A percentile compares a stretch with the other conserved stretches of the same genome.
Evolutionary conservation across 306 rosid genomes (phyloP).

Genomic region (Acacia crassicarpa): DNA sequence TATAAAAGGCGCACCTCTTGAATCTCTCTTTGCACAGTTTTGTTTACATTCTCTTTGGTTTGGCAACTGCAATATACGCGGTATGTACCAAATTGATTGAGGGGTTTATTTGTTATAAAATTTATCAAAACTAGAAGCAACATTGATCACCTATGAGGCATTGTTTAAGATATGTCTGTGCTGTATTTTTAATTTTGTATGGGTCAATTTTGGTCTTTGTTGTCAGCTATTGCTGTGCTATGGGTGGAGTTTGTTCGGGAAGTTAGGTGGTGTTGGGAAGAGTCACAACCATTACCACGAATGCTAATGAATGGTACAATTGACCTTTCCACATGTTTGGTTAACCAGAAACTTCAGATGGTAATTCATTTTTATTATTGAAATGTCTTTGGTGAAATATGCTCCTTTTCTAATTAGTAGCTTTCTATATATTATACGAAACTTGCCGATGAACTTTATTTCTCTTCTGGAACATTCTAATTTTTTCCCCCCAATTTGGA

Average conservation of each 20-base stretch:
- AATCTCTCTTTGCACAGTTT: conserved; percentile 83
- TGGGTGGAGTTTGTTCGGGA: conserved; percentile 98
- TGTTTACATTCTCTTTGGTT: conserved; percentile 93
- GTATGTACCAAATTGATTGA: conserved; percentile 45
- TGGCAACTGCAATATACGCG: conserved; percentile 94
- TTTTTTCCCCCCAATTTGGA: conserved; percentile 5
- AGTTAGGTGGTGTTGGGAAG: conserved; percentile 99
- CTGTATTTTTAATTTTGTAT: conserved; percentile 33
- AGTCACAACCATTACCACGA: conserved; percentile 83
- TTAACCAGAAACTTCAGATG: conserved; percentile 92
- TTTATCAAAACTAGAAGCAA: conserved; percentile 5
- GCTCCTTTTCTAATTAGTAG: conserved; percentile 17
- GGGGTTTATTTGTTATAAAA: conserved; percentile 31
- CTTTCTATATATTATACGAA: conserved; percentile 5
- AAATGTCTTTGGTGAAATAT: conserved; percentile 32
- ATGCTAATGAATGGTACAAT: conserved; percentile 74
- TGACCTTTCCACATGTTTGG: conserved; percentile 85
- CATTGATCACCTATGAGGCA: conserved; percentile 15
- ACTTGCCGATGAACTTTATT: conserved; percentile 10
- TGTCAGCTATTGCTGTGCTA: conserved; percentile 76
- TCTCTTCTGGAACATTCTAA: conserved; percentile 19
- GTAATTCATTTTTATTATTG: conserved; percentile 46
- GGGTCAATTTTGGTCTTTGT: conserved; percentile 31
- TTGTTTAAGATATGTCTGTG: conserved; percentile 17
- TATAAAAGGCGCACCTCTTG: conserved; percentile 85